Conservation (phyloP, 1,139 yeast genomes). For the Lodderomyces theae region DNA sequence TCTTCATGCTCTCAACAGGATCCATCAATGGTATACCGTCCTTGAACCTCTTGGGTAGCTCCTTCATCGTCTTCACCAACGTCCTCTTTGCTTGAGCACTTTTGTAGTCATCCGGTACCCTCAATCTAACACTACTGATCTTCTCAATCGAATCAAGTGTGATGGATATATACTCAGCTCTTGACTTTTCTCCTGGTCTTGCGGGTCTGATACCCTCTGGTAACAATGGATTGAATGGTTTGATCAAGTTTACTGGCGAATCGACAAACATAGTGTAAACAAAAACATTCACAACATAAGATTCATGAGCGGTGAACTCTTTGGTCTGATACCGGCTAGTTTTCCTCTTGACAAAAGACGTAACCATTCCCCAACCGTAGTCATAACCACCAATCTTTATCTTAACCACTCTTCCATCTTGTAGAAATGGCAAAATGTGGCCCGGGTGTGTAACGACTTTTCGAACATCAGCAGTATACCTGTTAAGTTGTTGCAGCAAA, state of each 20-base stretch:
- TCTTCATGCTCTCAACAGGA: slow-evolving; percentile 90
- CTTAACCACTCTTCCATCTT: slow-evolving; percentile 81
- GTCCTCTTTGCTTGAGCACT: slow-evolving; percentile 69
- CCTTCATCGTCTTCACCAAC: slow-evolving; percentile 73
- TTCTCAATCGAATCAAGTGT: slow-evolving; percentile 72
- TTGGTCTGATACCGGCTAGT: slow-evolving; percentile 28
- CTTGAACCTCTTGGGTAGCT: slow-evolving; percentile 78
- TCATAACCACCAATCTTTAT: slow-evolving; percentile 58
- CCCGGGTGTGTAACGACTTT: slow-evolving; percentile 92
- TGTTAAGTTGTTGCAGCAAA: slow-evolving; percentile 64
- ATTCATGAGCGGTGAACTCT: slow-evolving; percentile 72
- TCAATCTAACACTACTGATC: slow-evolving; percentile 77
- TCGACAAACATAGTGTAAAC: slow-evolving; percentile 77
- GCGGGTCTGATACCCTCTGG: slow-evolving; percentile 92
- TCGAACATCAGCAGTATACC: slow-evolving; percentile 74
- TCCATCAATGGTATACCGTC: slow-evolving; percentile 88
- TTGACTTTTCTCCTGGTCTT: slow-evolving; percentile 62
- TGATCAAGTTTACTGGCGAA: slow-evolving; percentile 69
- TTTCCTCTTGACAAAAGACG: slow-evolving; percentile 68
- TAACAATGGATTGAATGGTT: slow-evolving; percentile 68
- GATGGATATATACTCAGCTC: slow-evolving; percentile 79
- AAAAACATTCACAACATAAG: slow-evolving; percentile 82
- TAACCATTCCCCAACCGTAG: slow-evolving; percentile 95
- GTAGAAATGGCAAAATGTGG: slow-evolving; percentile 75
- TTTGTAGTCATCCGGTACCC: slow-evolving; percentile 77